A percentile compares a stretch with the other conserved stretches of the same genome.
Evolutionary conservation across 176 grass and related monocot species (phyloP).

Genomic region (bread wheat (Triticum aestivum)): IWGSC_CS_RefSeq_v2.1 NC_057802.1:500520614-500521113

Average conservation of each 20-base stretch:
- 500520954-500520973: constrained; percentile 22
- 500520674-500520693: constrained; percentile 72
- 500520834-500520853: constrained; percentile 28
- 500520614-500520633: constrained; percentile 98
- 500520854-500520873: constrained; percentile 37
- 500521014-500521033: constrained; percentile 22
- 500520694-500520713: constrained; percentile 4
- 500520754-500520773: not conserved
- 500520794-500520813: constrained; percentile 37
- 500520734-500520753: not conserved
- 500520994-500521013: constrained; percentile 7
- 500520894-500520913: not conserved
- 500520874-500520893: constrained; percentile 31
- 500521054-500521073: constrained; percentile 17
- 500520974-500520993: constrained; percentile 27
- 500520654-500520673: constrained; percentile 83
- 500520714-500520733: not conserved
- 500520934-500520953: constrained; percentile 35
- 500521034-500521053: constrained; percentile 12
- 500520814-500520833: constrained; percentile 14
- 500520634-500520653: constrained; percentile 95
- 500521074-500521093: constrained; percentile 42
- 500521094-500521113: constrained; percentile 37
- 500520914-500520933: constrained; percentile 30
- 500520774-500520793: constrained; percentile 15